phyloP scores from a whole-genome alignment of 495 filamentous ascomycete genomes.

The Penicillium manginii region DNA sequence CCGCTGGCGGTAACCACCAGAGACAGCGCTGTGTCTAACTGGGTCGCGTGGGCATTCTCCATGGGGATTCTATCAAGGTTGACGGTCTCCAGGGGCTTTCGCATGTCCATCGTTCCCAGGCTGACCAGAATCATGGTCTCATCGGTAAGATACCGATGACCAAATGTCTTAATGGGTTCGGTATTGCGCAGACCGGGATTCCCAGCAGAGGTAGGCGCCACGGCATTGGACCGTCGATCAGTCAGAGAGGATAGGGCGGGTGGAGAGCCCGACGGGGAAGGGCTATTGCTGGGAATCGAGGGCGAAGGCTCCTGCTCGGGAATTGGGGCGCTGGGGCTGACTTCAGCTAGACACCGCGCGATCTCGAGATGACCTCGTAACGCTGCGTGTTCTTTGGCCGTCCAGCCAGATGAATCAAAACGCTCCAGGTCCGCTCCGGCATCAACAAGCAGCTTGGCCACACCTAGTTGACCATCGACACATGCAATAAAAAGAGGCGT shows the following conservation, averaged over 20 bases:
- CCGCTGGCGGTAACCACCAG: slow-evolving; percentile 89
- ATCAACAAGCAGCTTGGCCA: slow-evolving; percentile 77
- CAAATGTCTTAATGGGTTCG: slow-evolving; percentile 91
- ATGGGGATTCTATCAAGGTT: slow-evolving; percentile 88
- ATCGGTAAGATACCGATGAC: slow-evolving; percentile 90
- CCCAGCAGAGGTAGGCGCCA: slow-evolving; percentile 35
- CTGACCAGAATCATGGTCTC: slow-evolving; percentile 90
- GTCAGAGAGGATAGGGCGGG: slow-evolving; percentile 50
- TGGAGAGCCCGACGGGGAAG: slow-evolving; percentile 50
- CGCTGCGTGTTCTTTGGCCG: slow-evolving; percentile 88
- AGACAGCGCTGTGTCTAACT: slow-evolving; percentile 92
- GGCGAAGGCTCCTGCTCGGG: slow-evolving; percentile 40
- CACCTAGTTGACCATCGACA: slow-evolving; percentile 77
- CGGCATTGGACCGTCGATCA: slow-evolving; percentile 55
- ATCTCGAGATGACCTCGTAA: slow-evolving; percentile 84
- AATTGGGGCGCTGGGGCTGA: slow-evolving; percentile 44
- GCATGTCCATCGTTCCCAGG: slow-evolving; percentile 89
- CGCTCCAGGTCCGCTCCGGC: slow-evolving; percentile 75
- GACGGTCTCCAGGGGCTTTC: slow-evolving; percentile 78
- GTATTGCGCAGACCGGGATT: slow-evolving; percentile 44
- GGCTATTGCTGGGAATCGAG: slow-evolving; percentile 37
- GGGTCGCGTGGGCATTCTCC: slow-evolving; percentile 83
- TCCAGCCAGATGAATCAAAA: slow-evolving; percentile 89
- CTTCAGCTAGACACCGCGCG: slow-evolving; percentile 64
- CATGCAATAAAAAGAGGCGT: slow-evolving; percentile 90